A percentile compares a stretch with the other conserved stretches of the same genome.
phyloP scores from a whole-genome alignment of 495 filamentous ascomycete genomes.

The Penicillium daleae region DNA sequence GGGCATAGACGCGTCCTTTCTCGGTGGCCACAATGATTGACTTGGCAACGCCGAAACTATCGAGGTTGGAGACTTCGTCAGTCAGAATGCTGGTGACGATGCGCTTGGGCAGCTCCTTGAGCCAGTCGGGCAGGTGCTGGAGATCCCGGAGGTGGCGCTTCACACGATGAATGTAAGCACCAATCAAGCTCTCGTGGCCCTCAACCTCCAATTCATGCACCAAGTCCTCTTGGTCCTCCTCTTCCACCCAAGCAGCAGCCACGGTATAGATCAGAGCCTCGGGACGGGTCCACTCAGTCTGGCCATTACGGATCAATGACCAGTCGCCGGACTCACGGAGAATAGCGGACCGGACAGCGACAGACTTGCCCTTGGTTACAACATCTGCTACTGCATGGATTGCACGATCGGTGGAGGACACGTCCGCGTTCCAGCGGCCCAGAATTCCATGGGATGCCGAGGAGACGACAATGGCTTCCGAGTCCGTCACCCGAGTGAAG shows the following conservation, averaged over 20 bases:
- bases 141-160: conserved; percentile 82
- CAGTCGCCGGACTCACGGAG: conserved; percentile 76
- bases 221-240: conserved; percentile 68
- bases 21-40: conserved; percentile 79
- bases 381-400: conserved; percentile 83
- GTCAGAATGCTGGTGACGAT: conserved; percentile 69
- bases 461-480: conserved; percentile 72
- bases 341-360: conserved; percentile 77
- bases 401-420: conserved; percentile 42
- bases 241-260: conserved; percentile 78
- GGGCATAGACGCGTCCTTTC: conserved; percentile 74
- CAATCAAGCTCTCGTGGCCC: conserved; percentile 74
- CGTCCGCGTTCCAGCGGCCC: conserved; percentile 66
- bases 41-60: conserved; percentile 88
- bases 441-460: conserved; percentile 77
- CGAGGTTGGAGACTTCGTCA: conserved; percentile 62
- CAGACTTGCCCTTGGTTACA: conserved; percentile 63
- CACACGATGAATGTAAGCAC: conserved; percentile 86
- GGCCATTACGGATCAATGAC: conserved; percentile 81
- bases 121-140: conserved; percentile 73
- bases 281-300: conserved; percentile 74
- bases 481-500: conserved; percentile 77
- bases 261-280: conserved; percentile 79
- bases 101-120: conserved; percentile 65
- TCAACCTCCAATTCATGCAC: conserved; percentile 83